A percentile compares a stretch with the other conserved stretches of the same genome.
Evolutionary conservation across 768 basidiomycete species (phyloP).

Genomic region (Rhodotorula toruloides): DNA sequence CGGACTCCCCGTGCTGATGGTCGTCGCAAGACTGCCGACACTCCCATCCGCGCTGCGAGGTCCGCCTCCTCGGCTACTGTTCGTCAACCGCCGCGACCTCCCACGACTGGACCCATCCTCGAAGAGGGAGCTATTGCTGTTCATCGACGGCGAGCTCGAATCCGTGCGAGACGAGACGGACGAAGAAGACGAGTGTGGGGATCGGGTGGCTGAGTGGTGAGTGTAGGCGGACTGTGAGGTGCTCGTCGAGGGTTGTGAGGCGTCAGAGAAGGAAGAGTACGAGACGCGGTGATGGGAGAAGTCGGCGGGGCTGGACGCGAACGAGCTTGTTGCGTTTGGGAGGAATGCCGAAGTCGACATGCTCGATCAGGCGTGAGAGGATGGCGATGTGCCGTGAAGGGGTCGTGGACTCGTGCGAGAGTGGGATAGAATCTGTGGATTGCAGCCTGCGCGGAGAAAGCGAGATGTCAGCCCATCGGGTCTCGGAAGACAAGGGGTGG

Average conservation of each 20-base stretch:
- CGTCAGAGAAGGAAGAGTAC: neutral
- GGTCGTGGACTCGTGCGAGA: too few species aligned
- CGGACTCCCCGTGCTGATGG: conserved; percentile 10
- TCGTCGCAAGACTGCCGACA: conserved; percentile 25
- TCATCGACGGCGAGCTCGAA: neutral
- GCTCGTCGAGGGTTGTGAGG: neutral
- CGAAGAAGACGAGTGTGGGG: conserved; percentile 6
- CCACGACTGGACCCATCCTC: neutral
- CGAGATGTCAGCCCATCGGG: too few species aligned
- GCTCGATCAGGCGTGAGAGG: neutral
- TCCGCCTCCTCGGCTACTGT: neutral
- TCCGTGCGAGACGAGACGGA: conserved; percentile 4
- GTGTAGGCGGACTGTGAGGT: neutral
- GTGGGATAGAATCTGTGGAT: too few species aligned
- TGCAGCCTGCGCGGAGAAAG: too few species aligned
- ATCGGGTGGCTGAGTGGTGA: neutral
- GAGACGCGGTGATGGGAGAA: neutral
- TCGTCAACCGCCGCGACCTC: neutral
- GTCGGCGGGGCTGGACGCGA: neutral
- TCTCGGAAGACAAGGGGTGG: neutral
- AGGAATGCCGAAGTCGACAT: neutral
- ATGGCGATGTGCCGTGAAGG: neutral
- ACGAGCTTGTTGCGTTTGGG: neutral
- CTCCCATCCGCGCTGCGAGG: conserved; percentile 8
- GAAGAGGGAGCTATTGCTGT: too few species aligned